phyloP scores from a whole-genome alignment of 2,329 filamentous ascomycete species.

The Metarhizium humberi region DNA sequence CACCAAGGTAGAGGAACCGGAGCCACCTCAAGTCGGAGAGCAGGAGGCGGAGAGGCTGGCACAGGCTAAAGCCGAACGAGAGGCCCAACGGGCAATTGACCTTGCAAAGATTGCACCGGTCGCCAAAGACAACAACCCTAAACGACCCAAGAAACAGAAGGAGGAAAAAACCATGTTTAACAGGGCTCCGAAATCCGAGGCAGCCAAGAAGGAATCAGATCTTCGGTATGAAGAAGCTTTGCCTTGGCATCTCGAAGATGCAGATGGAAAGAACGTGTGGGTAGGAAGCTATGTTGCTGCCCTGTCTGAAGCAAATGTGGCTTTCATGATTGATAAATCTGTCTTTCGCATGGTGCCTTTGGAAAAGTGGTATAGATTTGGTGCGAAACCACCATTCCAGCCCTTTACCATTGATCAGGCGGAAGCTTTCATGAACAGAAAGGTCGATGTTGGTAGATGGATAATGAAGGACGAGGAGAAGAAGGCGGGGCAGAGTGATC shows the following conservation, averaged over 20 bases:
- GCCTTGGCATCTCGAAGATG: slow-evolving; percentile 95
- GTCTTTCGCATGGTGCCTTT: slow-evolving; percentile 80
- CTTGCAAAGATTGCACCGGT: slow-evolving; percentile 89
- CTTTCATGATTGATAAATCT: slow-evolving; percentile 60
- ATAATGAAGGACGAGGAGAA: slow-evolving; percentile 61
- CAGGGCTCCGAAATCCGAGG: slow-evolving; percentile 68
- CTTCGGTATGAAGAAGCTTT: slow-evolving; percentile 89
- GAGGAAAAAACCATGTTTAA: slow-evolving; percentile 83
- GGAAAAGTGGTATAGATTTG: slow-evolving; percentile 93
- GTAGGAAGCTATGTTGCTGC: slow-evolving; percentile 84
- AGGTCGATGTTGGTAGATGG: slow-evolving; percentile 70
- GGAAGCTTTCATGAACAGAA: slow-evolving; percentile 73
- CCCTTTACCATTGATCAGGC: slow-evolving; percentile 74
- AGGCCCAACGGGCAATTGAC: slow-evolving; percentile 78
- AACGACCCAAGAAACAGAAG: slow-evolving; percentile 54
- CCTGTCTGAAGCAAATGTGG: slow-evolving; percentile 75
- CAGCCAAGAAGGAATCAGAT: slow-evolving; percentile 63
- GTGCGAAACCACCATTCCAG: slow-evolving; percentile 69
- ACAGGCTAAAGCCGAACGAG: slow-evolving; percentile 66
- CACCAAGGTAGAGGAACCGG: slow-evolving; percentile 48
- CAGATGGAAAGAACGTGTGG: slow-evolving; percentile 91
- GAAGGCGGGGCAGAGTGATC: slow-evolving; percentile 44
- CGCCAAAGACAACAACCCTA: slow-evolving; percentile 45
- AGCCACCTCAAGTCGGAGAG: slow-evolving; percentile 37
- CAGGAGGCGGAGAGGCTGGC: slow-evolving; percentile 56